Evolutionary conservation across 192 early-diverging fungal species (phyloP), one percentile per base, ranked within the genome.

Genomic region (Coemansia sp.): DNA sequence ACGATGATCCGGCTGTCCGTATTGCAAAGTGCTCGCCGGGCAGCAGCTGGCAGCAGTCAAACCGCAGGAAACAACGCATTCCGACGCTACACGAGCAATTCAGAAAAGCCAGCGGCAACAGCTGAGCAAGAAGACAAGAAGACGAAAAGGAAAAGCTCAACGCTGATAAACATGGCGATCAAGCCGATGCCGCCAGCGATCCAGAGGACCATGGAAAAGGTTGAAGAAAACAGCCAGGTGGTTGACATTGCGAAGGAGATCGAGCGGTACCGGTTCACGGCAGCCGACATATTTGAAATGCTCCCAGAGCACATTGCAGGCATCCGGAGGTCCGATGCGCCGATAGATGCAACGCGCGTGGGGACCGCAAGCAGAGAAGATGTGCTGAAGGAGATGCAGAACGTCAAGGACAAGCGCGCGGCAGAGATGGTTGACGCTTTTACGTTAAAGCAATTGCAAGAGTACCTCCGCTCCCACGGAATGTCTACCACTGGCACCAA

Each of bases 221-320:
- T 81, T 10, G 63, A 58, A 10, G 50, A 46, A 5, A 45, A 36
- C 5, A 11, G 25, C 20, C 7, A 15, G 42, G 40, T 45, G 0
- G 13, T 57, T 7, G 70, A 75, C 32, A 50, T 70, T 3, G 11
- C 14, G 11, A 29, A 40, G 3, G 74, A 75, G 15, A 62, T 81
- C 33, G 79, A 81, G 0, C 1, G n/a, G 9, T 70, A 63, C 38
- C 63, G 65, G 23, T 81, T 81, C 59, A 70, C 66, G 9, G 60
- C 70, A 11, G 56, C 64, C 4, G 67, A 72, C 19, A 60, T 81
- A 23, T 17, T 72, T 6, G 60, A 42, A 22, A 56, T 54, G 14
- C 55, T 81, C 34, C 73, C 69, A 2, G 65, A 62, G 41, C 52
- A 68, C 33, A 55, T 63, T 41, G 25, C 43, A 29, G 4, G 50